phyloP scores from a whole-genome alignment of 2,329 filamentous ascomycete species.

The Fusarium ramigenum region DNA sequence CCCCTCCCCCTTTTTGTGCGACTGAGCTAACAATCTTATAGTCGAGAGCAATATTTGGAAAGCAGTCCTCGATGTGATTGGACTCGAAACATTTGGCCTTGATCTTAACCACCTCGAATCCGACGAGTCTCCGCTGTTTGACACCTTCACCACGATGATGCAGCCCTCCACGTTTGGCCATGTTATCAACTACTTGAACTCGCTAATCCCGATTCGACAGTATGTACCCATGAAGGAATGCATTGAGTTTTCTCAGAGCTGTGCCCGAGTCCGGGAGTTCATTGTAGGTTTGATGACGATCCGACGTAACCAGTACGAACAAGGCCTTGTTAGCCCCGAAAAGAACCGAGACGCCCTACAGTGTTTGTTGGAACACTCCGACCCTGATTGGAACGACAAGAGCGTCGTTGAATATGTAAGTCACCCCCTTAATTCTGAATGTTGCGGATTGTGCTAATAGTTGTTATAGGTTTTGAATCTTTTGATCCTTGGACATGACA shows the following conservation, averaged over 20 bases:
- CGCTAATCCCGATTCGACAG: slow-evolving; percentile 49
- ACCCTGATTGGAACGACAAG: slow-evolving; percentile 36
- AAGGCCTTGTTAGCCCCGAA: not conserved
- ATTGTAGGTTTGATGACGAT: slow-evolving; percentile 37
- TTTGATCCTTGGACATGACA: slow-evolving; percentile 56
- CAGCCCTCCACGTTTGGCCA: slow-evolving; percentile 38
- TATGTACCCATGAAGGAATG: slow-evolving; percentile 50
- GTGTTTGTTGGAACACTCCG: slow-evolving; percentile 48
- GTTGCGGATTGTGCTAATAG: slow-evolving; percentile 34
- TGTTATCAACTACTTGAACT: slow-evolving; percentile 47
- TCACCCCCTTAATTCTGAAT: not conserved
- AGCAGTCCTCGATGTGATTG: slow-evolving; percentile 49
- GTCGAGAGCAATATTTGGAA: slow-evolving; percentile 46
- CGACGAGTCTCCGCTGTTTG: slow-evolving; percentile 38
- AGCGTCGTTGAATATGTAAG: slow-evolving; percentile 44
- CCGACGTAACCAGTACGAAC: not conserved
- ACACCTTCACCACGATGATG: slow-evolving; percentile 39
- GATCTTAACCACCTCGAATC: slow-evolving; percentile 48
- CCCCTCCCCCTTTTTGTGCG: not conserved
- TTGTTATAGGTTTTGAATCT: slow-evolving; percentile 54
- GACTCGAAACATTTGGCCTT: slow-evolving; percentile 46
- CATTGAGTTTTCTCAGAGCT: slow-evolving; percentile 47
- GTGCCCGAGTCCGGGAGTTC: slow-evolving; percentile 43
- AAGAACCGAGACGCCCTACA: slow-evolving; percentile 41
- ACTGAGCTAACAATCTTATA: not conserved